Evolutionary conservation across 2,329 filamentous ascomycete species (phyloP), one percentile per base, ranked within the genome.

Genomic region (Aspergillus proliferans): DNA sequence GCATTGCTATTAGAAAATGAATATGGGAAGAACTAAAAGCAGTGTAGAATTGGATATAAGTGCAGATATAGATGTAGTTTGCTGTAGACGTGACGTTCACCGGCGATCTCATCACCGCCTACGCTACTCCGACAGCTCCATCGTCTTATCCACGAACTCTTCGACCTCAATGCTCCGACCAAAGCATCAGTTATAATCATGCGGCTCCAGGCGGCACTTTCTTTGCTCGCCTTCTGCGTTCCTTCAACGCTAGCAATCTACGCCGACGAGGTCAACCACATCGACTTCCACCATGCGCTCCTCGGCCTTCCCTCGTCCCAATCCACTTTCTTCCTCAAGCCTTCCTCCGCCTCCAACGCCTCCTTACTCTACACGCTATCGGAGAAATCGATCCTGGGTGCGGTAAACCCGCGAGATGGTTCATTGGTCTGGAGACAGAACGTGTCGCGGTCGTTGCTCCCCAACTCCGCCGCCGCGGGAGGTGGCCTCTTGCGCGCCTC

Each of bases 261-360:
- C 74, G 78, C 81, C 58, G 93, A 98, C 66, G 92, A 98, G 70
- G 90, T 94, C 58, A 91, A 85, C 74, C 81, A 88, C 61, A 82
- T 94, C 68, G 93, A 98, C 72, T 97, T 90, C 74, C 92, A 97
- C 72, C 84, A 95, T 74, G 83, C 88, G 56, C 84, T 97, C 44
- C 76, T 98, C 62, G 93, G 93, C 63, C 73, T 88, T 34, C 90
- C 93, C 47, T 86, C 86, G 67, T 76, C 82, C 66, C 82, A 88
- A 54, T 87, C 88, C 52, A 96, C 92, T 59, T 94, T 97, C 79
- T 97, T 97, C 81, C 89, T 96, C 73, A 86, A 85, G 59, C 92
- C 93, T 36, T 80, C 86, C 62, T 79, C 82, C 54, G 82, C 85
- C 58, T 91, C 92, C 54, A 89, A 88, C 69, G 91, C 91, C 33